Evolutionary conservation across 2,329 filamentous ascomycete genomes (phyloP).

Genomic region (Venturia effusa): DNA sequence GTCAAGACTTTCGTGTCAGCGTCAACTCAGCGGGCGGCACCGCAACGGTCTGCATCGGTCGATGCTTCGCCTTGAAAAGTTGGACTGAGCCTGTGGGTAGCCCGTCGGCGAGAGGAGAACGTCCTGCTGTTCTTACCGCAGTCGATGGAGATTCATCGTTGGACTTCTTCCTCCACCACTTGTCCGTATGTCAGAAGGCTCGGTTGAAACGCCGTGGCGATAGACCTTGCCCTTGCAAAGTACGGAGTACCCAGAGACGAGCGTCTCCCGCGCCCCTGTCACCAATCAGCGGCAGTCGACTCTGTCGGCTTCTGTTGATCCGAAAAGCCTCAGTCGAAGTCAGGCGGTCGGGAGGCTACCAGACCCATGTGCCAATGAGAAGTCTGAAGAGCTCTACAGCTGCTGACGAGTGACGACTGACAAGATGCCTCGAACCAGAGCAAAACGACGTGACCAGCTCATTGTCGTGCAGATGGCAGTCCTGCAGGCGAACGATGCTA

Average conservation of each 20-base stretch:
- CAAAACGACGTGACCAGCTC: not conserved
- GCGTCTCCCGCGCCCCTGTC: not conserved
- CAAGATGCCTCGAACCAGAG: not conserved
- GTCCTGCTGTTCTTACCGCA: not conserved
- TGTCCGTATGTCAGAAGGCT: not conserved
- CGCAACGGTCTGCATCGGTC: not conserved
- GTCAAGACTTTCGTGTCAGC: not conserved
- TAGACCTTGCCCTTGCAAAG: not conserved
- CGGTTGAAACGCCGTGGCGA: constrained; percentile 3
- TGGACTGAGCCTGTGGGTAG: not conserved
- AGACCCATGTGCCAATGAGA: constrained; percentile 2
- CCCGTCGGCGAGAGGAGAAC: not conserved
- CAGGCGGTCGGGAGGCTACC: not conserved
- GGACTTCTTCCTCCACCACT: too few relatives aligned
- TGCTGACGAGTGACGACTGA: not conserved
- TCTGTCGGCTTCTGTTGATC: not conserved
- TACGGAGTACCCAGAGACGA: not conserved
- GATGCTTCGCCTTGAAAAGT: not conserved
- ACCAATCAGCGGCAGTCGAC: not conserved
- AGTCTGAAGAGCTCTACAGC: not conserved
- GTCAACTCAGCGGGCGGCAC: not conserved
- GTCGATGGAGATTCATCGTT: not conserved
- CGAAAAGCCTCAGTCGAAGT: not conserved
- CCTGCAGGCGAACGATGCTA: not conserved
- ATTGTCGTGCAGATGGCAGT: not conserved